Conservation (phyloP, 1,139 yeast species). For the Candida gigantensis region DNA sequence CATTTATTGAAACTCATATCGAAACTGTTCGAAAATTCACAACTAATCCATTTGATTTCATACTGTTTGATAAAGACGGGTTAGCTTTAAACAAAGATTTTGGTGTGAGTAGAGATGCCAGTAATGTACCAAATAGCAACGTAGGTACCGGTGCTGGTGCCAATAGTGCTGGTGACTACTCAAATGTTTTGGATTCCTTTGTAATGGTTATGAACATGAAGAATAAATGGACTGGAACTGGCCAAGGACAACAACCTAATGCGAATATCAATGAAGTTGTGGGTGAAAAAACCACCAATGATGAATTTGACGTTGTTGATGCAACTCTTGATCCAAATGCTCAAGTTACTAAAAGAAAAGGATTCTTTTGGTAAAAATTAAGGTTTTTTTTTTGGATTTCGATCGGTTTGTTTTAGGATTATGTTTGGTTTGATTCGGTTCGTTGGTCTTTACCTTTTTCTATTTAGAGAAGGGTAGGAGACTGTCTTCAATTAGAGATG, state of each 20-base stretch:
- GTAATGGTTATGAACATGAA: conserved; percentile 20
- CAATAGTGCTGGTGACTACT: conserved; percentile 6
- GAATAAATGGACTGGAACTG: conserved; percentile 15
- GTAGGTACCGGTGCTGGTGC: conserved; percentile 4
- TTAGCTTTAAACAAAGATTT: conserved; percentile 1
- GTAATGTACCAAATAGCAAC: conserved; percentile 1
- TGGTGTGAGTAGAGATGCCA: neutral
- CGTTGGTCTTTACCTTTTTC: conserved; percentile 2
- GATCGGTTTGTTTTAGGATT: conserved; percentile 3
- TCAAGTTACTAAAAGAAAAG: conserved; percentile 17
- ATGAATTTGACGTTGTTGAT: conserved; percentile 48
- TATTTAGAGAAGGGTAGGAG: conserved; percentile 1
- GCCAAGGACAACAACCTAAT: too few relatives aligned
- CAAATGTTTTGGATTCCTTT: conserved; percentile 15
- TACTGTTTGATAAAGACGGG: conserved; percentile 4
- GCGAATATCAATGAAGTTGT: neutral
- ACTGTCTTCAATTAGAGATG: conserved; percentile 1
- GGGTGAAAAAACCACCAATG: conserved; percentile 14
- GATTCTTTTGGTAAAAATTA: conserved; percentile 13
- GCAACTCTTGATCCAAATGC: conserved; percentile 20
- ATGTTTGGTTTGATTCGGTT: conserved; percentile 2
- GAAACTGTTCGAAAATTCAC: conserved; percentile 11
- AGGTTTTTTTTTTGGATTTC: conserved; percentile 1
- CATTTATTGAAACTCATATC: conserved; percentile 30
- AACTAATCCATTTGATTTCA: conserved; percentile 13